Evolutionary conservation across 768 basidiomycete species (phyloP).

Genomic region (Suillus subaureus): DNA sequence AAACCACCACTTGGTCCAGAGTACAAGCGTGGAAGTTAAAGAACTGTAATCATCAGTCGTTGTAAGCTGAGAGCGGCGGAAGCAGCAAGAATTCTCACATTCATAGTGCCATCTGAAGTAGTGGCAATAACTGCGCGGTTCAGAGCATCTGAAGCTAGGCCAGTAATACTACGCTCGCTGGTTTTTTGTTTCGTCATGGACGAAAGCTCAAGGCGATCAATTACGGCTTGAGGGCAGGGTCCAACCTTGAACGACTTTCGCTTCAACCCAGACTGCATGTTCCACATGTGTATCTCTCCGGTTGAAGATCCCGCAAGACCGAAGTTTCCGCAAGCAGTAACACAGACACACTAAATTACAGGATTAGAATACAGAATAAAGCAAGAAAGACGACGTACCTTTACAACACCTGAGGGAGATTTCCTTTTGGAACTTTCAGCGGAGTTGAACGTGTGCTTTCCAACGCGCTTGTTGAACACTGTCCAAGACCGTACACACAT

Average conservation of each 20-base stretch:
- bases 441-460: slow-evolving; percentile 71
- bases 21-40: slow-evolving; percentile 93
- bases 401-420: slow-evolving; percentile 61
- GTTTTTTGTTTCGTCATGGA: slow-evolving; percentile 41
- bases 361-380: not conserved
- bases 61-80: slow-evolving; percentile 4
- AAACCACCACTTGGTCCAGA: slow-evolving; percentile 63
- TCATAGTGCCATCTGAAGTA: slow-evolving; percentile 87
- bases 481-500: slow-evolving; percentile 86
- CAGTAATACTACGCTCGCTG: slow-evolving; percentile 67
- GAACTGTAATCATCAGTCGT: slow-evolving; percentile 56
- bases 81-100: slow-evolving; percentile 52
- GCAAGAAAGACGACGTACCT: slow-evolving; percentile 46
- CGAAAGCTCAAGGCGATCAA: slow-evolving; percentile 42
- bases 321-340: slow-evolving; percentile 96
- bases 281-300: slow-evolving; percentile 88
- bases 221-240: slow-evolving; percentile 56
- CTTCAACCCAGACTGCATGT: slow-evolving; percentile 92
- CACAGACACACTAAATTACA: slow-evolving; percentile 67
- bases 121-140: slow-evolving; percentile 81
- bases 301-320: slow-evolving; percentile 83
- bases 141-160: slow-evolving; percentile 83
- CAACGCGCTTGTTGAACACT: slow-evolving; percentile 77
- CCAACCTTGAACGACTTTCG: slow-evolving; percentile 78
- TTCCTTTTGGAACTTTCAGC: slow-evolving; percentile 51